phyloP scores from a whole-genome alignment of 305 asterid species.

The Plantago rigida region DNA sequence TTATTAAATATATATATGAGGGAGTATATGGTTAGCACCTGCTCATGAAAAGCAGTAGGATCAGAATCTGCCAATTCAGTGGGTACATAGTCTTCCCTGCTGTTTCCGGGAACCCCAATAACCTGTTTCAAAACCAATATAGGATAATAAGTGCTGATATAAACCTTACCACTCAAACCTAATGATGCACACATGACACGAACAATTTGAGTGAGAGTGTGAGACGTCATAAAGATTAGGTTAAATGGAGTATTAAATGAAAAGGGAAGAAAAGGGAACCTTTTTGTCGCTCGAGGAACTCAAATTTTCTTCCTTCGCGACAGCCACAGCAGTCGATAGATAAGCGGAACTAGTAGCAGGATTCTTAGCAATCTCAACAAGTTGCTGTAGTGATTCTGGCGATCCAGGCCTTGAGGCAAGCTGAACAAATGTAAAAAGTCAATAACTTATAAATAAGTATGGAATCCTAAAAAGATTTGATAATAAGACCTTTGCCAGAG shows the following conservation, averaged over 20 bases:
- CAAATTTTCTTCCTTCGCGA: slow-evolving; percentile 55
- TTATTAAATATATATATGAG: not conserved
- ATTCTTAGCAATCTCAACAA: slow-evolving; percentile 90
- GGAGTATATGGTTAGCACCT: slow-evolving; percentile 36
- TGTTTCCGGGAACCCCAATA: slow-evolving; percentile 39
- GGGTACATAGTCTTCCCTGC: slow-evolving; percentile 47
- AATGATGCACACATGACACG: not conserved
- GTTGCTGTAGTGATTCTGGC: slow-evolving; percentile 81
- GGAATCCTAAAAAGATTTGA: slow-evolving; percentile 18
- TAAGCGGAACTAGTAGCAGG: slow-evolving; percentile 45
- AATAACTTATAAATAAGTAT: slow-evolving; percentile 22
- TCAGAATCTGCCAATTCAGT: slow-evolving; percentile 62
- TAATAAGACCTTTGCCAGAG: slow-evolving; percentile 65
- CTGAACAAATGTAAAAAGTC: slow-evolving; percentile 36
- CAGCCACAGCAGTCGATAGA: slow-evolving; percentile 39
- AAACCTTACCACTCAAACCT: slow-evolving; percentile 4
- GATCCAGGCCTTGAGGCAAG: slow-evolving; percentile 96
- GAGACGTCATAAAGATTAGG: not conserved
- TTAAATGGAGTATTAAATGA: not conserved
- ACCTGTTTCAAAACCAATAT: slow-evolving; percentile 41
- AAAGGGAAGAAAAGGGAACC: slow-evolving; percentile 32
- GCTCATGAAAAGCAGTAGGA: slow-evolving; percentile 62
- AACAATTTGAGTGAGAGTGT: not conserved
- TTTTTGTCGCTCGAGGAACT: slow-evolving; percentile 60
- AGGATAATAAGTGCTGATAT: slow-evolving; percentile 11